A percentile compares a stretch with the other conserved stretches of the same genome.
These are phyloP conservation scores for Hypoxylon fuscum DNA, from an alignment of 495 filamentous ascomycete genomes.

Conservation along the genomic window DNA sequence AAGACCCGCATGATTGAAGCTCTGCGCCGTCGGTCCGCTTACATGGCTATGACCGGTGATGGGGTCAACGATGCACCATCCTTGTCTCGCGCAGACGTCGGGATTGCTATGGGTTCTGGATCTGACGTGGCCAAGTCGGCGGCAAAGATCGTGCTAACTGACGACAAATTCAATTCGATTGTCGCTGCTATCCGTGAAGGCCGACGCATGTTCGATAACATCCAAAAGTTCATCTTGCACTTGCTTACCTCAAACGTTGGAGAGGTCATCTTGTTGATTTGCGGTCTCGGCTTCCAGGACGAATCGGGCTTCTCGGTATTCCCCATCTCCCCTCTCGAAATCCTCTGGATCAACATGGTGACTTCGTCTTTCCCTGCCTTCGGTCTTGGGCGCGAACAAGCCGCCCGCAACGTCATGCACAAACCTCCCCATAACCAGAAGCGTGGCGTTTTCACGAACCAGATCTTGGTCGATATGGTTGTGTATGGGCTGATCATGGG, in stretches of 20 bases:
- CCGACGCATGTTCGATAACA: constrained; percentile 78
- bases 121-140: constrained; percentile 93
- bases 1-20: constrained; percentile 76
- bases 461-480: constrained; percentile 77
- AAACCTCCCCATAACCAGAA: constrained; percentile 74
- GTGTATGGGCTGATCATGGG: constrained; percentile 78
- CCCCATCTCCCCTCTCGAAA: constrained; percentile 76
- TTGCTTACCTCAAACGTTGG: constrained; percentile 77
- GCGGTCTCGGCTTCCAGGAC: constrained; percentile 78
- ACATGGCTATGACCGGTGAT: constrained; percentile 75
- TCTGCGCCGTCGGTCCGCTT: constrained; percentile 67
- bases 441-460: constrained; percentile 73
- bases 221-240: constrained; percentile 84
- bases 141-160: constrained; percentile 85
- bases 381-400: constrained; percentile 75
- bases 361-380: constrained; percentile 80
- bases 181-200: constrained; percentile 79
- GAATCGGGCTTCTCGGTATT: constrained; percentile 70
- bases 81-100: constrained; percentile 79
- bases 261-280: constrained; percentile 74
- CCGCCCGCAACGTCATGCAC: constrained; percentile 72
- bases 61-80: constrained; percentile 89
- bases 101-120: constrained; percentile 87
- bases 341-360: constrained; percentile 82
- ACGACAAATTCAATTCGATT: constrained; percentile 88